Evolutionary conservation across 2,329 filamentous ascomycete species (phyloP).

Genomic region (Beauveria rudraprayagi): DNA sequence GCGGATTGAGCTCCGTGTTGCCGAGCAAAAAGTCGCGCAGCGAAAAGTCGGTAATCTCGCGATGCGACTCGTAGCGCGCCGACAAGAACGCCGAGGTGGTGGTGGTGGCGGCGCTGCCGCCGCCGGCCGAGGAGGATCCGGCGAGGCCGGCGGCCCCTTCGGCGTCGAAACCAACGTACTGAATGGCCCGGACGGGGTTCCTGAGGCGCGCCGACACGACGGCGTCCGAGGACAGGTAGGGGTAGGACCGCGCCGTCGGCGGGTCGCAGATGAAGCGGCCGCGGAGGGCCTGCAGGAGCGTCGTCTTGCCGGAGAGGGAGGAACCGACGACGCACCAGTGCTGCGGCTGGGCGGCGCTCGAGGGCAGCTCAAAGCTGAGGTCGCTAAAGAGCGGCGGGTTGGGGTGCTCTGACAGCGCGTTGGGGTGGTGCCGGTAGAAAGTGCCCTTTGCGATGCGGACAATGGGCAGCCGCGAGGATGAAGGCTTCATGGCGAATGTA

Average conservation of each 20-base stretch:
- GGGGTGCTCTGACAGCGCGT: constrained; percentile 35
- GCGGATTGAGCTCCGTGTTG: constrained; percentile 73
- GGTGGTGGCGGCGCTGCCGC: constrained; percentile 31
- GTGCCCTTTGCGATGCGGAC: constrained; percentile 70
- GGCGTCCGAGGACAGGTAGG: constrained; percentile 60
- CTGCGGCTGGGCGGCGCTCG: constrained; percentile 39
- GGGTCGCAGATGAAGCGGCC: constrained; percentile 71
- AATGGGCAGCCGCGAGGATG: constrained; percentile 43
- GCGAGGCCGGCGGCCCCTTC: constrained; percentile 48
- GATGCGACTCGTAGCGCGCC: constrained; percentile 79
- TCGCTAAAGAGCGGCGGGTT: constrained; percentile 69
- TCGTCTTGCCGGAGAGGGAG: constrained; percentile 70
- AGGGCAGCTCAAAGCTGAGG: constrained; percentile 62
- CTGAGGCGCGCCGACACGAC: constrained; percentile 45
- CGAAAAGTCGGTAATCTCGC: constrained; percentile 83
- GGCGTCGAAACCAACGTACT: constrained; percentile 84
- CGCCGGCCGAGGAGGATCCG: constrained; percentile 40
- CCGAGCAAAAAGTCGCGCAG: constrained; percentile 73
- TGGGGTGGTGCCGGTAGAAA: constrained; percentile 72
- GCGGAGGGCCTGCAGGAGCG: constrained; percentile 69
- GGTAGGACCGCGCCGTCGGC: constrained; percentile 67
- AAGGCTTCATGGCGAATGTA: constrained; percentile 28
- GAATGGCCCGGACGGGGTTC: constrained; percentile 60
- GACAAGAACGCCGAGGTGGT: constrained; percentile 74
- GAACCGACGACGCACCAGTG: constrained; percentile 83